Percentiles rank a stretch among this genome's conserved stretches.
Conservation (phyloP, 306 rosid species). For the Ochetophila trinervis region DNA sequence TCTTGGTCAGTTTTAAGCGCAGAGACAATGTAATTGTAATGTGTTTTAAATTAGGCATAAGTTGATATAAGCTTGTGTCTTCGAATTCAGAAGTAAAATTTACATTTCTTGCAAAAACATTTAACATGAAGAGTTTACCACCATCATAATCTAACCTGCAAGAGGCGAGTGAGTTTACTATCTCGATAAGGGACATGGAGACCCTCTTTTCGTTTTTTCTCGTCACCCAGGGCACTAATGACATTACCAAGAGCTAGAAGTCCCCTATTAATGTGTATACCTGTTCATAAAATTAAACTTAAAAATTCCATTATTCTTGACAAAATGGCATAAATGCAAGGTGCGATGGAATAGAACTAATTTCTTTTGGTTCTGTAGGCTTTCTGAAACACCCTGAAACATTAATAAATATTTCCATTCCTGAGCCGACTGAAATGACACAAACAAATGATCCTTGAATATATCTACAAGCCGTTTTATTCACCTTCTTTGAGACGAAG, state of each 20-base stretch:
- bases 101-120: background rate
- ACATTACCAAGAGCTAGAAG: slow-evolving; percentile 87
- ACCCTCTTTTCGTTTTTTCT: slow-evolving; percentile 74
- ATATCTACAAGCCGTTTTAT: slow-evolving; percentile 15
- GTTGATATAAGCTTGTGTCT: background rate
- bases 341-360: background rate
- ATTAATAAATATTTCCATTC: no score
- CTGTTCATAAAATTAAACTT: slow-evolving; percentile 34
- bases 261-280: slow-evolving; percentile 59
- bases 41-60: background rate
- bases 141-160: slow-evolving; percentile 60
- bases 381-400: no score
- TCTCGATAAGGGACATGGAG: slow-evolving; percentile 74
- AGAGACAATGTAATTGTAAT: background rate
- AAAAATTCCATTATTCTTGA: slow-evolving; percentile 4
- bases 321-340: slow-evolving; percentile 10
- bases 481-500: slow-evolving; percentile 76
- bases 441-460: no score
- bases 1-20: no score
- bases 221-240: slow-evolving; percentile 78
- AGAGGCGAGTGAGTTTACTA: slow-evolving; percentile 87
- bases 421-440: no score
- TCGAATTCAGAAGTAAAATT: background rate
- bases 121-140: slow-evolving; percentile 7
- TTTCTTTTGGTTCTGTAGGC: no score